Conservation (phyloP, 2,329 filamentous ascomycete species). For the Cordyceps cicadae region DNA sequence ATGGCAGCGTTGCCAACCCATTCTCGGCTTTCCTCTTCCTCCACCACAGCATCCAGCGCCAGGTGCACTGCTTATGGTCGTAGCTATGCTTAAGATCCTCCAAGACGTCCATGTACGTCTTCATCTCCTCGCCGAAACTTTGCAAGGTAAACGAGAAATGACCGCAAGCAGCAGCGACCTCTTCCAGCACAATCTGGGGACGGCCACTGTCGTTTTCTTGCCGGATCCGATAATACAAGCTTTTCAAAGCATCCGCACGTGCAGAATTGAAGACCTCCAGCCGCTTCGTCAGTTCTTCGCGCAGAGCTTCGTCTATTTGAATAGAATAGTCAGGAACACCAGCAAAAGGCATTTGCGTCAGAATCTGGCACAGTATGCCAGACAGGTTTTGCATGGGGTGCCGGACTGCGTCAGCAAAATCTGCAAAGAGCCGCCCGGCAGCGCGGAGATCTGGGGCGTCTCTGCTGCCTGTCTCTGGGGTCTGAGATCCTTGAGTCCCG, state of each 20-base stretch:
- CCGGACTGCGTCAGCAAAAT: slow-evolving; percentile 73
- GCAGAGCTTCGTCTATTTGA: slow-evolving; percentile 65
- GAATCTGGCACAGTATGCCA: slow-evolving; percentile 71
- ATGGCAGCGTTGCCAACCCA: slow-evolving; percentile 15
- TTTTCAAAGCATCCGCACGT: slow-evolving; percentile 61
- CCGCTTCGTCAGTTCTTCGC: slow-evolving; percentile 65
- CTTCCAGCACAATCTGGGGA: slow-evolving; percentile 79
- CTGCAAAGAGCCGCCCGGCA: not conserved
- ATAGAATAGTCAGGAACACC: slow-evolving; percentile 56
- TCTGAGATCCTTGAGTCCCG: not conserved
- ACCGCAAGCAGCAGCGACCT: slow-evolving; percentile 84
- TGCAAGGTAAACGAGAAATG: slow-evolving; percentile 85
- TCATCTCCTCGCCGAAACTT: slow-evolving; percentile 79
- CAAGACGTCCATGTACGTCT: slow-evolving; percentile 66
- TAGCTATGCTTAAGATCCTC: slow-evolving; percentile 69
- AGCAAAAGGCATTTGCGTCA: slow-evolving; percentile 73
- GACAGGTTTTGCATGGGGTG: slow-evolving; percentile 87
- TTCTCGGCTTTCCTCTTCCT: not conserved
- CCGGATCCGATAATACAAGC: slow-evolving; percentile 68
- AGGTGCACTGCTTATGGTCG: slow-evolving; percentile 53
- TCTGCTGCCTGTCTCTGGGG: not conserved
- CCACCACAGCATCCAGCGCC: slow-evolving; percentile 80
- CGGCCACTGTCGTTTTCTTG: slow-evolving; percentile 55
- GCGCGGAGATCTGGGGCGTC: not conserved
- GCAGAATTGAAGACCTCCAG: slow-evolving; percentile 64